Evolutionary conservation across 2,329 filamentous ascomycete genomes (phyloP).

Genomic region (Zarea fungicola): DNA sequence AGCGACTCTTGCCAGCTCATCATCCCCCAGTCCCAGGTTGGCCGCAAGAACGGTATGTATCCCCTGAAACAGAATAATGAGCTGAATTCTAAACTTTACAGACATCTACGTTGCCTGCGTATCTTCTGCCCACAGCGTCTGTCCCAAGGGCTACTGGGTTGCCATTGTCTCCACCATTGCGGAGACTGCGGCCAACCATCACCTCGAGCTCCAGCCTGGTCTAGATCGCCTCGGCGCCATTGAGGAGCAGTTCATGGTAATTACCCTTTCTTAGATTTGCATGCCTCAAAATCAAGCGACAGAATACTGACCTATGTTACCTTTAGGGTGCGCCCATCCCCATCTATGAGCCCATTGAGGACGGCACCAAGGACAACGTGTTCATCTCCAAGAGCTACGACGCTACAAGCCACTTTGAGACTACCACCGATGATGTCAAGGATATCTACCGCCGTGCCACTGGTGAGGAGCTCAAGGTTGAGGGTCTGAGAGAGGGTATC

Average conservation of each 20-base stretch:
- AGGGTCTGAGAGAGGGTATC: constrained; percentile 76
- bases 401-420: constrained; percentile 96
- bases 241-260: constrained; percentile 93
- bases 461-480: constrained; percentile 81
- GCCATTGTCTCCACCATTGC: constrained; percentile 98
- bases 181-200: constrained; percentile 86
- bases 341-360: constrained; percentile 83
- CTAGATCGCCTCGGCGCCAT: constrained; percentile 88
- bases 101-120: constrained; percentile 97
- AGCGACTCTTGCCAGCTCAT: constrained; percentile 90
- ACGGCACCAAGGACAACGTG: constrained; percentile 81
- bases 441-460: constrained; percentile 84
- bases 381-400: constrained; percentile 99
- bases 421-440: constrained; percentile 80
- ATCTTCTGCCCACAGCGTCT: constrained; percentile 94
- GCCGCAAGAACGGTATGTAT: constrained; percentile 82
- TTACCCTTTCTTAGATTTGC: no score
- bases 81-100: constrained; percentile 28
- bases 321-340: constrained; percentile 72
- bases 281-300: no score
- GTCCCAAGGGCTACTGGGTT: constrained; percentile 98
- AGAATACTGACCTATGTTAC: no score
- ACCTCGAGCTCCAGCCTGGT: constrained; percentile 88
- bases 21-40: constrained; percentile 95
- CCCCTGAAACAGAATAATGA: background rate